Evolutionary conservation across 202 grass and related monocot species (phyloP).

Genomic region (Brachypodium distachyon): DNA sequence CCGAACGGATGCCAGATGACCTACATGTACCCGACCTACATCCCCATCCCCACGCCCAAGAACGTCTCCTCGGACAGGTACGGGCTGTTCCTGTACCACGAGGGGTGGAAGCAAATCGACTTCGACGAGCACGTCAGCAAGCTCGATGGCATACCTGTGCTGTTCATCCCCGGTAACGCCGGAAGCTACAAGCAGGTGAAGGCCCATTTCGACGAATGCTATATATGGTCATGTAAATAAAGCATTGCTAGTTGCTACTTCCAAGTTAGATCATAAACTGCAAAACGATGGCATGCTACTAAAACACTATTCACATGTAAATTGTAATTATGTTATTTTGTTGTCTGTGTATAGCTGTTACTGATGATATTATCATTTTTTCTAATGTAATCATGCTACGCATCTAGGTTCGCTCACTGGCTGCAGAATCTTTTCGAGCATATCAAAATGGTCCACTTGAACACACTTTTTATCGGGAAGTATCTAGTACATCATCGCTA

Average conservation of each 20-base stretch:
- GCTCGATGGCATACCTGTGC: constrained; percentile 64
- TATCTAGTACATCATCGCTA: constrained; percentile 27
- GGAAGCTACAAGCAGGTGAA: constrained; percentile 90
- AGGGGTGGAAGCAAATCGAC: constrained; percentile 97
- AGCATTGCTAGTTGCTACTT: neutral
- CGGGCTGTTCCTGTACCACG: constrained; percentile 88
- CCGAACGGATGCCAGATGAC: constrained; percentile 94
- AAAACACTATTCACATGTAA: neutral
- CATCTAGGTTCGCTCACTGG: constrained; percentile 84
- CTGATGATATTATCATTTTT: neutral
- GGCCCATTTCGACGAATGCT: neutral
- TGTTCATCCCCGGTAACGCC: constrained; percentile 95
- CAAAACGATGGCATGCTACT: neutral
- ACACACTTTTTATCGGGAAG: constrained; percentile 68
- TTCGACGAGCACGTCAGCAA: constrained; percentile 60
- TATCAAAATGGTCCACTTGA: constrained; percentile 90
- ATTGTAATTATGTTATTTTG: constrained; percentile 21
- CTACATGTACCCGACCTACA: constrained; percentile 99
- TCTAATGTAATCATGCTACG: constrained; percentile 1
- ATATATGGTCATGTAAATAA: neutral
- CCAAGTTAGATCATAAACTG: neutral
- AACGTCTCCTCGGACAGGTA: constrained; percentile 86
- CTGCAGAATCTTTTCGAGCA: constrained; percentile 76
- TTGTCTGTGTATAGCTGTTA: neutral
- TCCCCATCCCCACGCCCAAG: constrained; percentile 57